Evolutionary conservation across 1,284 basidiomycete genomes (phyloP).

Genomic region (Coniferiporia sulphurascens): DNA sequence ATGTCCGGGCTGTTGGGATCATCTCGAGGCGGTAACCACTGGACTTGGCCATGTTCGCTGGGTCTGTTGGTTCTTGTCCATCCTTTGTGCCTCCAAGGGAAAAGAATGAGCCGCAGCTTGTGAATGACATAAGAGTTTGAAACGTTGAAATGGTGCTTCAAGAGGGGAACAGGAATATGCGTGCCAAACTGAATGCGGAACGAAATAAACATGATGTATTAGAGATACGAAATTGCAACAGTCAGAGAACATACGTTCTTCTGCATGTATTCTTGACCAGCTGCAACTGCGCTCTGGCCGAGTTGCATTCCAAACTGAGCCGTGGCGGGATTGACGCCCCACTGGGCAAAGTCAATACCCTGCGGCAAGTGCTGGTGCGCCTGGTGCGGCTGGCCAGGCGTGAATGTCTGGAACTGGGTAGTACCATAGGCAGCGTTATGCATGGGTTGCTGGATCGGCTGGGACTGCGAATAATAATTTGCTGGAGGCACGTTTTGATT

Average conservation of each 20-base stretch:
- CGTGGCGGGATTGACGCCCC: conserved; percentile 90
- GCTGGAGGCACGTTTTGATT: conserved; percentile 25
- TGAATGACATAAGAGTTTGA: conserved; percentile 94
- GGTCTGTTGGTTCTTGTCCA: conserved; percentile 68
- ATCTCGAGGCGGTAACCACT: conserved; percentile 87
- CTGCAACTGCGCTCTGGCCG: conserved; percentile 86
- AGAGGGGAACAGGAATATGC: conserved; percentile 66
- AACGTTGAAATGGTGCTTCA: conserved; percentile 96
- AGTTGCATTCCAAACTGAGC: conserved; percentile 97
- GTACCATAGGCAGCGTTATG: conserved; percentile 13
- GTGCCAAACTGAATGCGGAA: conserved; percentile 61
- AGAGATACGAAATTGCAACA: conserved; percentile 4
- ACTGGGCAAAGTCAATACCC: conserved; percentile 54
- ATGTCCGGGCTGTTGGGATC: conserved; percentile 96
- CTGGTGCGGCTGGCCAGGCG: conserved; percentile 7
- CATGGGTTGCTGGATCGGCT: conserved; percentile 21
- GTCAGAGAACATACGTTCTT: conserved; percentile 66
- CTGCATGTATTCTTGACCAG: conserved; percentile 94
- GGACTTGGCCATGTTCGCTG: conserved; percentile 63
- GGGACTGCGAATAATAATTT: conserved; percentile 30
- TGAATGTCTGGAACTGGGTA: conserved; percentile 7
- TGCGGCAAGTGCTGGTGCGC: conserved; percentile 19
- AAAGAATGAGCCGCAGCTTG: conserved; percentile 88
- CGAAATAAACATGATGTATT: background rate
- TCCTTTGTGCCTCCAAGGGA: conserved; percentile 91